Conservation (phyloP, 192 early-diverging fungal species). For the Coemansia sp. region DNA sequence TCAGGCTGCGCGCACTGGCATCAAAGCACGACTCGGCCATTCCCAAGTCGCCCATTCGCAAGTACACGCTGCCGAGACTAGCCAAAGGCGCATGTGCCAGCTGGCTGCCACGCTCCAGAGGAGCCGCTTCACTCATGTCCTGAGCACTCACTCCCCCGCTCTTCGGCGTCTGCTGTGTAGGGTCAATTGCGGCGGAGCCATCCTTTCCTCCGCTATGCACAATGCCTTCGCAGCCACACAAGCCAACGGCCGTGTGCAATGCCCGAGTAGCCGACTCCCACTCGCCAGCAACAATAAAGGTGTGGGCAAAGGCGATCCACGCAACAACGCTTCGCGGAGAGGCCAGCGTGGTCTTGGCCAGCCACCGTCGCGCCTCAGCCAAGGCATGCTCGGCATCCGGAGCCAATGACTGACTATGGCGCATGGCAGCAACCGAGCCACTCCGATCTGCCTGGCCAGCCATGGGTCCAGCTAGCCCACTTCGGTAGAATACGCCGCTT, state of each 20-base stretch:
- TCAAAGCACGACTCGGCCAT: conserved; percentile 55
- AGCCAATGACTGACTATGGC: conserved; percentile 21
- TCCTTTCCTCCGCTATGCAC: conserved; percentile 38
- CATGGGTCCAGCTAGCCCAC: neutral
- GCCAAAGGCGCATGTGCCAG: conserved; percentile 49
- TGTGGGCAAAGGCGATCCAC: conserved; percentile 54
- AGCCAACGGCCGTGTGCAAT: conserved; percentile 44
- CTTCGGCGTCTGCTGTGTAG: conserved; percentile 18
- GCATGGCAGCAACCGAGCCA: conserved; percentile 10
- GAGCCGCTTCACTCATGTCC: neutral
- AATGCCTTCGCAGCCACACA: conserved; percentile 50
- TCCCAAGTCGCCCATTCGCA: conserved; percentile 46
- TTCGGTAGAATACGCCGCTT: conserved; percentile 18
- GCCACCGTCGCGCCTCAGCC: conserved; percentile 47
- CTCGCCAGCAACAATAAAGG: conserved; percentile 44
- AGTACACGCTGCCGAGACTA: conserved; percentile 46
- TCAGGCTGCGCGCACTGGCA: conserved; percentile 41
- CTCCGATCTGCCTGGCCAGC: neutral
- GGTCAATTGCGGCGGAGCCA: neutral
- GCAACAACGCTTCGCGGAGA: conserved; percentile 48
- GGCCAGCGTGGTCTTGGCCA: conserved; percentile 50
- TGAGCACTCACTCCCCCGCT: neutral
- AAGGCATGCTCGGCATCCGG: conserved; percentile 41
- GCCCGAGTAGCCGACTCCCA: conserved; percentile 54
- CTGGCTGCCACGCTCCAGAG: conserved; percentile 27